Percentiles rank a stretch among this genome's conserved stretches.
These are phyloP conservation scores for Vanilla planifolia DNA, from an alignment of 106 monocot species.

Conservation along the genomic window DNA sequence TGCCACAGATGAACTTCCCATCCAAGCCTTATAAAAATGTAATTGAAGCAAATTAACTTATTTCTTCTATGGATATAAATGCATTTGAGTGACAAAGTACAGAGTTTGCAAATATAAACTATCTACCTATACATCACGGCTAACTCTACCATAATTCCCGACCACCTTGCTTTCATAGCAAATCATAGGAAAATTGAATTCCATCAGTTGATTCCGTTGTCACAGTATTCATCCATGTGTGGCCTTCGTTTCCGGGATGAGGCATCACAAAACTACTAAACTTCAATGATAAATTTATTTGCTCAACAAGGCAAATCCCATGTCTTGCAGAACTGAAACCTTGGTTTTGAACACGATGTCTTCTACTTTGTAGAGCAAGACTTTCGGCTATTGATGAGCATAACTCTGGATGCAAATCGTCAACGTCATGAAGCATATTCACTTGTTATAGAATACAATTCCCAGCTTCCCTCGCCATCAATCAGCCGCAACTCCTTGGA, in stretches of 20 bases:
- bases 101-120: neutral
- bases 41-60: slow-evolving; percentile 4
- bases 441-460: slow-evolving; percentile 31
- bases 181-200: slow-evolving; percentile 4
- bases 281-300: neutral
- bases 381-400: neutral
- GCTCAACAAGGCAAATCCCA: no score
- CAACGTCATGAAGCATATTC: slow-evolving; percentile 2
- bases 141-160: neutral
- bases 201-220: neutral
- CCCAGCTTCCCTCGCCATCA: slow-evolving; percentile 69
- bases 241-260: neutral
- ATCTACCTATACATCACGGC: slow-evolving; percentile 3
- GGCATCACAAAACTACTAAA: neutral
- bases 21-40: no score
- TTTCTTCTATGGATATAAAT: slow-evolving; percentile 7
- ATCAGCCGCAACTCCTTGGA: slow-evolving; percentile 55
- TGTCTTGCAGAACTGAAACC: neutral
- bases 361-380: neutral
- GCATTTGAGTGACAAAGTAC: neutral
- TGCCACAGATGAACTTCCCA: no score
- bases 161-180: neutral
- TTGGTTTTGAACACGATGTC: neutral
- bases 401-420: neutral
- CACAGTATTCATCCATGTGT: neutral